Base-by-base conservation (phyloP, 768 basidiomycete genomes). In the Termitomyces sp. region DNA sequence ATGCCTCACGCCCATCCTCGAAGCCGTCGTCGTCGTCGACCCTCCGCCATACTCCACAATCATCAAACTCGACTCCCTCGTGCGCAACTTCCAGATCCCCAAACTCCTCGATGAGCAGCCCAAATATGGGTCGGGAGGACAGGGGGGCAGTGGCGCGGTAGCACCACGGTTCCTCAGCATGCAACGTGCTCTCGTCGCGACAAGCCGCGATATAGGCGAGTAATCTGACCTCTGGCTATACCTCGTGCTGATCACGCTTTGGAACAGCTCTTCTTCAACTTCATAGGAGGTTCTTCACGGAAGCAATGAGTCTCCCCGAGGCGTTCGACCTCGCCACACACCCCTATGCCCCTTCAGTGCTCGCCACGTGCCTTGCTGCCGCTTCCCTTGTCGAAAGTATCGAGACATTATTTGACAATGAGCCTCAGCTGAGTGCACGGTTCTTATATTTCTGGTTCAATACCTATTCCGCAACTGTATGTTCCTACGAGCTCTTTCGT, bases 401-500 rank as follows among this genome's bases (percentile, higher is more conserved):
- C 17, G 81, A 85, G 63, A 78, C 76, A 40, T 72, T 89, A 29
- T 86, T 82, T 69, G 74, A 81, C 43, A 78, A 81, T 62, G 83
- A 88, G 68, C 81, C 84, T 8, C 82, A 86, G 64, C 71, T 90
- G 54, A 84, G 83, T 63, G 81, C 81, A 56, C 80, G 89, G 36
- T 87, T 88, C 65, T 79, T 88, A 71, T 82, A 85, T 69, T 84
- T 88, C 66, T 92, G 89, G 89, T 86, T 87, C 61, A 88, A 91
- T 67, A 78, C 83, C 20, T 89, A 88, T 69, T 88, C 88, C 48
- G 86, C 86, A 8, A 85, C 85, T 61, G 88, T 88, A 69, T 72
- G 86, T 77, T 5, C 5, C 47, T 51, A 36, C 52, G 8, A 17
- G 53, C 63, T 34, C 47, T 50, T 46, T 29, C 50, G 17, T 46